These are phyloP conservation scores for Paralagenidium karlingii DNA, from an alignment of 352 stramenopile species.

Conservation along the genomic window DNA sequence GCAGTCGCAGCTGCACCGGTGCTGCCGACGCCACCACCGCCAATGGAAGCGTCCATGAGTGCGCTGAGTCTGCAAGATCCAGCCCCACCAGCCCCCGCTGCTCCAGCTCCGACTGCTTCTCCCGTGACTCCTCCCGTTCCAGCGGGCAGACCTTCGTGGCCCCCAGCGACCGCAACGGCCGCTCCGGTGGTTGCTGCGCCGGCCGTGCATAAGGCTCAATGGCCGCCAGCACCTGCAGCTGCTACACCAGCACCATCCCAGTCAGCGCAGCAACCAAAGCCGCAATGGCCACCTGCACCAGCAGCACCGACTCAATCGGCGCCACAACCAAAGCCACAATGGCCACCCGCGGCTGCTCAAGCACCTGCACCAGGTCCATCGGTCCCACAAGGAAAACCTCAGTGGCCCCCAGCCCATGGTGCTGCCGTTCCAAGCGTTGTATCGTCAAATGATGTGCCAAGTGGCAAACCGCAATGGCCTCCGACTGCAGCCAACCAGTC, in stretches of 20 bases:
- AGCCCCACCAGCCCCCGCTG: neutral
- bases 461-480: conserved; percentile 17
- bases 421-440: too few relatives aligned
- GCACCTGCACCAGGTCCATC: neutral
- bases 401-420: too few relatives aligned
- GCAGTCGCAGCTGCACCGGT: neutral
- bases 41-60: too few relatives aligned
- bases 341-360: conserved; percentile 3
- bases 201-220: conserved; percentile 8
- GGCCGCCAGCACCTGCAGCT: conserved; percentile 2
- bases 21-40: neutral
- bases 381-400: neutral
- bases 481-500: conserved; percentile 18
- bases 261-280: conserved; percentile 2
- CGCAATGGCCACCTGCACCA: conserved; percentile 9
- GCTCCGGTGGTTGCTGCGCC: neutral
- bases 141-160: conserved; percentile 1
- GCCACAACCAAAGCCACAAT: conserved; percentile 12
- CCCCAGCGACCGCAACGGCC: neutral
- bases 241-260: neutral
- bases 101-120: neutral
- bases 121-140: too few relatives aligned
- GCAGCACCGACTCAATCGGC: neutral
- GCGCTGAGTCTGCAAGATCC: too few relatives aligned
- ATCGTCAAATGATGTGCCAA: too few relatives aligned